phyloP scores from a whole-genome alignment of 306 rosid species.

The Abrus pulchellus region DNA sequence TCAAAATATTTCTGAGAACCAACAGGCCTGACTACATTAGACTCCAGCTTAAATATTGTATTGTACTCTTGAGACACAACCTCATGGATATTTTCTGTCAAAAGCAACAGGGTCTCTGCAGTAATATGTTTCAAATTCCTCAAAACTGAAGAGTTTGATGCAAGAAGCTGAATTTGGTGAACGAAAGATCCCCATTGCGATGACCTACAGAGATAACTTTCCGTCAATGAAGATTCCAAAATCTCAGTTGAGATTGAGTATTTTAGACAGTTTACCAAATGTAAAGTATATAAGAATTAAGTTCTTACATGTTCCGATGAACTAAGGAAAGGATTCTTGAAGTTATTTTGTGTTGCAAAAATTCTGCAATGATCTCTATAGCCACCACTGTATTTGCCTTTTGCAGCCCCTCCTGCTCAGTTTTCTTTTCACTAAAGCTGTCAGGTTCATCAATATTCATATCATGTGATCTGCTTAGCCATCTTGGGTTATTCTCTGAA shows the following conservation, averaged over 20 bases:
- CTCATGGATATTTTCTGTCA: constrained; percentile 60
- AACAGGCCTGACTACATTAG: constrained; percentile 64
- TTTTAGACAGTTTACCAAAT: constrained; percentile 39
- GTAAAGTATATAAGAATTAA: constrained; percentile 43
- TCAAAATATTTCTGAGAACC: constrained; percentile 63
- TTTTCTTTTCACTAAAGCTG: constrained; percentile 61
- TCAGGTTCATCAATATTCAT: constrained; percentile 73
- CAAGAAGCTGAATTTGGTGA: constrained; percentile 70
- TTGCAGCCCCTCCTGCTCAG: constrained; percentile 60
- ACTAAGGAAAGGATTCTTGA: constrained; percentile 79
- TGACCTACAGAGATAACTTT: constrained; percentile 67
- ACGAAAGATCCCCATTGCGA: constrained; percentile 75
- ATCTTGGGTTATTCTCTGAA: constrained; percentile 69
- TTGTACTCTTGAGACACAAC: constrained; percentile 59
- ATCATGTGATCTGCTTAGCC: constrained; percentile 66
- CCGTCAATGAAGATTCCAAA: constrained; percentile 38
- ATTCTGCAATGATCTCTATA: constrained; percentile 73
- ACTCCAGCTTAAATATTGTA: constrained; percentile 59
- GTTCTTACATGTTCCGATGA: constrained; percentile 76
- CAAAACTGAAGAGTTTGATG: constrained; percentile 72
- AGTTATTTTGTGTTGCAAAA: constrained; percentile 73
- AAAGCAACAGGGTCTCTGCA: constrained; percentile 66
- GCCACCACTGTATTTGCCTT: constrained; percentile 76
- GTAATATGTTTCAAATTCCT: constrained; percentile 66
- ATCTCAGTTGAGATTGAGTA: constrained; percentile 38